A percentile compares a stretch with the other conserved stretches of the same genome.
phyloP scores from a whole-genome alignment of 2,329 filamentous ascomycete species.

The Calycina marina region DNA sequence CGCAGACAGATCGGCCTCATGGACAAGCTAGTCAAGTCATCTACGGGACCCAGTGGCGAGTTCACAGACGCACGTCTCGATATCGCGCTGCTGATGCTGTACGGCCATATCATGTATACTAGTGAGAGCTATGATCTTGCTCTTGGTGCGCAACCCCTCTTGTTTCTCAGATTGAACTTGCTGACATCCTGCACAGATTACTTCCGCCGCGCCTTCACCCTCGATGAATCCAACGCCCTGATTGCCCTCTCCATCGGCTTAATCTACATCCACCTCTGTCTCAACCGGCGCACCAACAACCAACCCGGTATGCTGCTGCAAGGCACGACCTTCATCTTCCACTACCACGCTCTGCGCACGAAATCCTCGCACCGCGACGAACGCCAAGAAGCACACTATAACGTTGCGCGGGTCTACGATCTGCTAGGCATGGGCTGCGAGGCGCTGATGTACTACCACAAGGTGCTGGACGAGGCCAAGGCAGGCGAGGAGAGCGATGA shows the following conservation, averaged over 20 bases:
- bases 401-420: conserved; percentile 64
- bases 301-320: conserved; percentile 78
- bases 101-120: conserved; percentile 77
- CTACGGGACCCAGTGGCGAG: conserved; percentile 32
- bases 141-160: conserved; percentile 37
- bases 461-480: conserved; percentile 28
- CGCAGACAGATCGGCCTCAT: conserved; percentile 82
- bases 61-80: conserved; percentile 37
- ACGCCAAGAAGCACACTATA: conserved; percentile 67
- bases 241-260: conserved; percentile 71
- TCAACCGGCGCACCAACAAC: conserved; percentile 84
- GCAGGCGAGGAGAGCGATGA: conserved; percentile 2
- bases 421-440: conserved; percentile 58
- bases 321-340: conserved; percentile 65
- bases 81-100: conserved; percentile 69
- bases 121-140: conserved; percentile 74
- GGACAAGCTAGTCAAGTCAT: conserved; percentile 50
- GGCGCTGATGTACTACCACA: conserved; percentile 55
- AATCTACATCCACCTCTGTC: conserved; percentile 73
- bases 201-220: conserved; percentile 61
- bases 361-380: conserved; percentile 25
- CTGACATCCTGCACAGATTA: conserved; percentile 41
- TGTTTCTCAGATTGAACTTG: background rate
- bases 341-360: conserved; percentile 51
- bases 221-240: conserved; percentile 63